These are phyloP conservation scores for Scenedesmus sp. DNA, from an alignment of 163 green algal species.

Conservation along the genomic window DNA sequence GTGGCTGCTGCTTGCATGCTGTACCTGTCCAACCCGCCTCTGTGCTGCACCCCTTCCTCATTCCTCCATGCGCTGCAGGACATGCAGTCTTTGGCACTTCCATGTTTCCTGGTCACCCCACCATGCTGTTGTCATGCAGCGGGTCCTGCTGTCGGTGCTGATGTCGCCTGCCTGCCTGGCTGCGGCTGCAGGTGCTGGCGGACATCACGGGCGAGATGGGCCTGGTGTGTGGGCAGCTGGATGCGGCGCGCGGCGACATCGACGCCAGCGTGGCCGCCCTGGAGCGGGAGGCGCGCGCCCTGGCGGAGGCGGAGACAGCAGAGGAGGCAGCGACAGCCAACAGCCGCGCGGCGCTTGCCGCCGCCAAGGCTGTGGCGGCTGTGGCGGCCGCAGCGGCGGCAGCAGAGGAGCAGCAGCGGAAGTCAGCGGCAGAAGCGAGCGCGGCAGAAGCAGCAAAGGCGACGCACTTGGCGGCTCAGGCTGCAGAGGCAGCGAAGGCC, in stretches of 20 bases:
- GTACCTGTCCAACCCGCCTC: too few relatives aligned
- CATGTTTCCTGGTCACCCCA: not conserved
- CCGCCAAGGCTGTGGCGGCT: not conserved
- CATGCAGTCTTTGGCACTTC: too few relatives aligned
- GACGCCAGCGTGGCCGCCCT: not conserved
- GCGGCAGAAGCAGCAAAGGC: not conserved
- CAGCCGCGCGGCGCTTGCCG: not conserved
- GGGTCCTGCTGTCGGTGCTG: not conserved
- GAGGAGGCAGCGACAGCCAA: conserved; percentile 14
- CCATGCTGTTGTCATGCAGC: not conserved
- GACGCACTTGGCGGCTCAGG: not conserved
- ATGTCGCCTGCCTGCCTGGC: not conserved
- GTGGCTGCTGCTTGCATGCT: too few relatives aligned
- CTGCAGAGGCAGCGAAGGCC: conserved; percentile 5
- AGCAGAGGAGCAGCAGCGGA: not conserved
- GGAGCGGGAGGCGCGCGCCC: not conserved
- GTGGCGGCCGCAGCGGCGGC: not conserved
- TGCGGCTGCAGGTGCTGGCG: not conserved
- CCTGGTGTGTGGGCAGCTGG: conserved; percentile 21
- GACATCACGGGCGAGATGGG: conserved; percentile 43
- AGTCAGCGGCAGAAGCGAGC: not conserved
- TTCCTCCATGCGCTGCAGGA: too few relatives aligned
- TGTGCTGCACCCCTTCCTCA: too few relatives aligned
- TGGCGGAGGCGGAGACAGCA: conserved; percentile 20
- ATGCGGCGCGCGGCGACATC: conserved; percentile 13